A percentile compares a stretch with the other conserved stretches of the same genome.
Evolutionary conservation across 106 monocot genomes (phyloP).

Genomic region (Ottelia alismoides): DNA sequence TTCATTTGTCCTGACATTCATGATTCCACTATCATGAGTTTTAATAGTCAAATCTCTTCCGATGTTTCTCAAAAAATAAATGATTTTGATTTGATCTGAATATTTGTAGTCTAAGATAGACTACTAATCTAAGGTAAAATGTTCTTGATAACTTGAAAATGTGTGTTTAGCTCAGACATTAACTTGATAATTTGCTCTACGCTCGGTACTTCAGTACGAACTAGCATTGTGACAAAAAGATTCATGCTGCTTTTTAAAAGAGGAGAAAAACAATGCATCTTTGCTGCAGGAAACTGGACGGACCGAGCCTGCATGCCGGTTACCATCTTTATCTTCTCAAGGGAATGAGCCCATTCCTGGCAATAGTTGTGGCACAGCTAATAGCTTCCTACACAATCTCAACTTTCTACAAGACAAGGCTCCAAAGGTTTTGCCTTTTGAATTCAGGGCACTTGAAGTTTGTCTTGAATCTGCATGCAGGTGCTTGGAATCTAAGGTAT

Average conservation of each 20-base stretch:
- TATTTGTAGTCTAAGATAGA: not conserved
- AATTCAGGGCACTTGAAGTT: slow-evolving; percentile 27
- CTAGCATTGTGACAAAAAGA: not conserved
- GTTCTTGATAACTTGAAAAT: not conserved
- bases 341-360: no score
- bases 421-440: slow-evolving; percentile 13
- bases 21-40: no score
- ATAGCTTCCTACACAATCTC: not conserved
- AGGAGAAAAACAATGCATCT: not conserved
- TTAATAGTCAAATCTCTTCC: no score
- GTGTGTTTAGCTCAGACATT: not conserved
- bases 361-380: not conserved
- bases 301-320: not conserved
- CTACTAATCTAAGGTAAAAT: not conserved
- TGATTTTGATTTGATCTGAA: no score
- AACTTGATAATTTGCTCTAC: no score
- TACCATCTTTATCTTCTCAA: no score
- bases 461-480: slow-evolving; percentile 26
- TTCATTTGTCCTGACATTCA: no score
- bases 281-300: not conserved
- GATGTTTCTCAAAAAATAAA: no score
- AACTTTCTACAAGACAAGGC: slow-evolving; percentile 2
- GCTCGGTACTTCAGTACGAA: not conserved
- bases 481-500: slow-evolving; percentile 18
- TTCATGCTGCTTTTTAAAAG: not conserved